Evolutionary conservation across 805 yeast genomes (phyloP), one percentile per base, ranked within the genome.

Genomic region (Metschnikowia picachoensis): DNA sequence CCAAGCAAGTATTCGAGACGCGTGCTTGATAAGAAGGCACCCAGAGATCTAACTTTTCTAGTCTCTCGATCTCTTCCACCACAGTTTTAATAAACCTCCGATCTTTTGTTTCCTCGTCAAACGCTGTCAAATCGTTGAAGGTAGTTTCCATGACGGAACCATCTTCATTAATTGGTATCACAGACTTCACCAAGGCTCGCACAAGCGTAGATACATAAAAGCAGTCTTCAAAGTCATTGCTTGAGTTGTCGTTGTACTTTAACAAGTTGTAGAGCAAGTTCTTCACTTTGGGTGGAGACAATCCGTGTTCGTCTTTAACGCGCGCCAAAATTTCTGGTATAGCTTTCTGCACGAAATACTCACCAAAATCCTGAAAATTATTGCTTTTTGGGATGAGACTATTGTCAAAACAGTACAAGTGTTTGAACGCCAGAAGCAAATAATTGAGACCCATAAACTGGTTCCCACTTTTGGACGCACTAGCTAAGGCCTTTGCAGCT

Each of bases 31-130:
- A 80, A 0, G 96, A 83, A 1, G 97, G 92, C 8, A 85, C 73
- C 95, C 95, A 89, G 36, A 78, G 82, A 58, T 92, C 98, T 67
- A 94, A 74, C 50, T 90, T 81, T 53, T 82, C 80, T 49, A 82
- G 76, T 48, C 97, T 75, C 45, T 83, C 80, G 38, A 94, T 70
- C 59, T 91, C 97, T 7, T 76, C 73, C 8, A 83, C 43, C 4
- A 66, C 74, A n/a, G 52, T 58, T 10, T 50, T 51, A 9, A 59
- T 49, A 37, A 69, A 67, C 16, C 37, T 43, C n/a, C 35, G 46
- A 6, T 52, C 48, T 35, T 47, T 48, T 4, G 42, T 37, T 20
- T 51, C 52, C 14, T 46, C 37, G 14, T 48, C 55, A 27, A 41
- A 37, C n/a, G 39, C 43, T 8, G 32, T 6, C 9, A 15, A 17